These are phyloP conservation scores for Leccinum uliginosum DNA, from an alignment of 768 basidiomycete genomes.

Conservation along the genomic window DNA sequence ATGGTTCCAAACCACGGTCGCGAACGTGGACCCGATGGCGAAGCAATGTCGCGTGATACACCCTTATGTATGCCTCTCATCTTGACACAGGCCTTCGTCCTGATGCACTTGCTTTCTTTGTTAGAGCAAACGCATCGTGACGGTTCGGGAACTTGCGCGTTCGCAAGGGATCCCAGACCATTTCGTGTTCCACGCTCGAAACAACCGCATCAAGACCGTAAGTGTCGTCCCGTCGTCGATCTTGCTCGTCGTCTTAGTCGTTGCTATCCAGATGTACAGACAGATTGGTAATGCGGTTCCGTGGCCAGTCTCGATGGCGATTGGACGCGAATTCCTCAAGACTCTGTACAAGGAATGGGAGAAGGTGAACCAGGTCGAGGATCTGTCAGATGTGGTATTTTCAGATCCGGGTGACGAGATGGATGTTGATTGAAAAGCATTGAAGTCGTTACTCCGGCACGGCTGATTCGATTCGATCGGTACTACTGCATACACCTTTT, in stretches of 20 bases:
- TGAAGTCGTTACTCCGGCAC: not conserved
- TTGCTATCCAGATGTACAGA: constrained; percentile 56
- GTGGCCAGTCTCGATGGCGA: constrained; percentile 55
- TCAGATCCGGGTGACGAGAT: constrained; percentile 19
- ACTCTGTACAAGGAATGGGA: constrained; percentile 52
- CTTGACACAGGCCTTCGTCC: not conserved
- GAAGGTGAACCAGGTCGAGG: constrained; percentile 20
- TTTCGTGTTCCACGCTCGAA: constrained; percentile 55
- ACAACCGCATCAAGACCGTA: constrained; percentile 57
- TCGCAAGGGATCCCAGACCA: constrained; percentile 80
- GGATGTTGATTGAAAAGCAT: constrained; percentile 27
- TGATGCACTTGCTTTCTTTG: not conserved
- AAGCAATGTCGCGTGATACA: constrained; percentile 71
- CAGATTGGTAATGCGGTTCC: constrained; percentile 83
- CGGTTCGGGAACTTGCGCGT: constrained; percentile 72
- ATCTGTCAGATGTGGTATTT: constrained; percentile 31
- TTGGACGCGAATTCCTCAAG: constrained; percentile 58
- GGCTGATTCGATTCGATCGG: too few relatives aligned
- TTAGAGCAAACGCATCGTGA: constrained; percentile 67
- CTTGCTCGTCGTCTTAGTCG: not conserved
- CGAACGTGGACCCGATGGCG: constrained; percentile 74
- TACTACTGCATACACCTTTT: too few relatives aligned
- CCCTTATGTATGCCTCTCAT: constrained; percentile 46
- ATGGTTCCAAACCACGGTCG: constrained; percentile 72
- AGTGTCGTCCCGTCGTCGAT: constrained; percentile 21